Conservation (phyloP, 2,329 filamentous ascomycete genomes). For the Pseudogymnoascus pannorum region DNA sequence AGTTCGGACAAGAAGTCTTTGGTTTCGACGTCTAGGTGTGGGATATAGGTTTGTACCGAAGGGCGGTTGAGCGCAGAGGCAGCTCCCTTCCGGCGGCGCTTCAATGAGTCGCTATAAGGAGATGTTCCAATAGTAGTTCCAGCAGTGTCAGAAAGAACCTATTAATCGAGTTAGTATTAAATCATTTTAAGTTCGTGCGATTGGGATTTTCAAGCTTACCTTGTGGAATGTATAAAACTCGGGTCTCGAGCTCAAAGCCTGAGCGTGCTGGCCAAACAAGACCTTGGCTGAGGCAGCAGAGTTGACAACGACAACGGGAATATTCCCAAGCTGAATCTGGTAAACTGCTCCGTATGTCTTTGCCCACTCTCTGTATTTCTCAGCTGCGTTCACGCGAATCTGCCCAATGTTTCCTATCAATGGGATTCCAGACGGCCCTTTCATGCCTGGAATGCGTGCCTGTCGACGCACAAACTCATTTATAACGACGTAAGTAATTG, state of each 20-base stretch:
- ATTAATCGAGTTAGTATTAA: background rate
- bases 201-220: conserved; percentile 25
- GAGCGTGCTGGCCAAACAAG: conserved; percentile 45
- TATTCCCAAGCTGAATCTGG: conserved; percentile 50
- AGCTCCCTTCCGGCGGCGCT: conserved; percentile 56
- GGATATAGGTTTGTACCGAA: conserved; percentile 54
- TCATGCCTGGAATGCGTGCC: conserved; percentile 37
- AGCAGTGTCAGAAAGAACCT: conserved; percentile 57
- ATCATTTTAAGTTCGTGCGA: background rate
- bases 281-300: conserved; percentile 43
- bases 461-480: conserved; percentile 19
- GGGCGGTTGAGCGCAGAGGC: conserved; percentile 59
- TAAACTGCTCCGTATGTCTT: conserved; percentile 44
- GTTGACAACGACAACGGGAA: conserved; percentile 50
- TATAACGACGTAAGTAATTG: conserved; percentile 17
- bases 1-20: conserved; percentile 56
- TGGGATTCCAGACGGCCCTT: conserved; percentile 43
- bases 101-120: conserved; percentile 58
- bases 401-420: conserved; percentile 49
- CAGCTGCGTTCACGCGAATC: conserved; percentile 47
- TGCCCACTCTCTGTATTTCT: conserved; percentile 49
- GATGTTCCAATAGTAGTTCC: conserved; percentile 63
- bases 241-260: conserved; percentile 47
- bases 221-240: conserved; percentile 55
- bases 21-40: conserved; percentile 55